Evolutionary conservation across 2,329 filamentous ascomycete species (phyloP).

Genomic region (Cytospora chrysosperma): DNA sequence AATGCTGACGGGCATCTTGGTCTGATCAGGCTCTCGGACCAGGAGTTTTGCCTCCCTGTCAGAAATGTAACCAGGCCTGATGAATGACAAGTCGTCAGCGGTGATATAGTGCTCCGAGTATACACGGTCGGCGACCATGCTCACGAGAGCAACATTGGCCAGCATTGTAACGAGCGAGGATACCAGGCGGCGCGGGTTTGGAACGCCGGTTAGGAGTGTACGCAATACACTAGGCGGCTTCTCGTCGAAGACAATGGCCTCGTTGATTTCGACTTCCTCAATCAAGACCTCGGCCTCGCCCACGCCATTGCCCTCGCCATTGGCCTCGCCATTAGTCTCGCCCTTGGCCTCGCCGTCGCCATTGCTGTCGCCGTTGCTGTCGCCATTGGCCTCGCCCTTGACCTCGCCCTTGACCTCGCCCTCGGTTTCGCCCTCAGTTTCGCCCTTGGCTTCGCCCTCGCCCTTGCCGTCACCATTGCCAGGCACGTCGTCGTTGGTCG

Average conservation of each 20-base stretch:
- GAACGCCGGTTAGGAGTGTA: constrained; percentile 68
- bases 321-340: constrained; percentile 23
- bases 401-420: too few relatives aligned
- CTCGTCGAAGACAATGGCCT: constrained; percentile 60
- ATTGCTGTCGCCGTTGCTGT: too few relatives aligned
- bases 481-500: too few relatives aligned
- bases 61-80: constrained; percentile 83
- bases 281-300: constrained; percentile 38
- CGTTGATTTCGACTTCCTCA: constrained; percentile 59
- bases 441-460: too few relatives aligned
- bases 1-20: constrained; percentile 72
- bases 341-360: too few relatives aligned
- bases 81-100: constrained; percentile 76
- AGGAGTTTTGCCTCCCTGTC: constrained; percentile 76
- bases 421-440: too few relatives aligned
- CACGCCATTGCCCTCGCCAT: constrained; percentile 34
- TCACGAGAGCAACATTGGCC: constrained; percentile 69
- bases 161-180: constrained; percentile 67
- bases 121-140: constrained; percentile 73
- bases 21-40: constrained; percentile 76
- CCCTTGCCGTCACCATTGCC: too few relatives aligned
- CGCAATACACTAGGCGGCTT: constrained; percentile 39
- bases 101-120: constrained; percentile 73
- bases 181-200: constrained; percentile 66
- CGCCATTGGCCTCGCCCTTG: too few relatives aligned